These are phyloP conservation scores for Thalassiosira sp. DNA, from an alignment of 352 stramenopile species.

Conservation along the genomic window DNA sequence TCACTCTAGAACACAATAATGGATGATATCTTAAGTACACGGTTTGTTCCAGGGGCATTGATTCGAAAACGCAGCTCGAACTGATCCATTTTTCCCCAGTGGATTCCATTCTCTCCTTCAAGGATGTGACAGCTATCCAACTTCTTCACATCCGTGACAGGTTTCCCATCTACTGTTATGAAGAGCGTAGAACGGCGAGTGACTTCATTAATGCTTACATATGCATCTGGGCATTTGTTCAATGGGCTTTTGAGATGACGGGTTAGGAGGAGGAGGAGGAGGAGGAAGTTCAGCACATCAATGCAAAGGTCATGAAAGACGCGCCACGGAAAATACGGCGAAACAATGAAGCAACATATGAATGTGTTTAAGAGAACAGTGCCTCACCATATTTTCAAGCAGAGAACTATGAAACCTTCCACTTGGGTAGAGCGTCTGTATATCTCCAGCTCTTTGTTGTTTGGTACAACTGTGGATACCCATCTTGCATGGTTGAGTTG, in stretches of 20 bases:
- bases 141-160: constrained; percentile 29
- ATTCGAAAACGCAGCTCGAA: constrained; percentile 30
- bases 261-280: neutral
- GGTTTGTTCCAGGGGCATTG: constrained; percentile 20
- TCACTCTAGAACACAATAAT: constrained; percentile 55
- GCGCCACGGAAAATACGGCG: neutral
- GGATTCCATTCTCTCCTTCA: constrained; percentile 28
- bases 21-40: constrained; percentile 45
- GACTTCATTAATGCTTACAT: constrained; percentile 22
- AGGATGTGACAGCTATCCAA: constrained; percentile 38
- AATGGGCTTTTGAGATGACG: constrained; percentile 3
- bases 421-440: constrained; percentile 21
- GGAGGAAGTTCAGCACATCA: neutral
- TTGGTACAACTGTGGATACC: constrained; percentile 34
- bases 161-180: constrained; percentile 33
- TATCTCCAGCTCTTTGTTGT: constrained; percentile 28
- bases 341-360: neutral
- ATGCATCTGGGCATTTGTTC: constrained; percentile 42
- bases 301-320: neutral
- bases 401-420: constrained; percentile 42
- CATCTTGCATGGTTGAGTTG: too few species aligned
- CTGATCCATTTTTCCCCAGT: constrained; percentile 27
- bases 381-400: constrained; percentile 34
- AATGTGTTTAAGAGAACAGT: neutral
- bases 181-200: constrained; percentile 28